These are phyloP conservation scores for Quercus variabilis DNA, from an alignment of 306 rosid species.

Conservation along the genomic window DNA sequence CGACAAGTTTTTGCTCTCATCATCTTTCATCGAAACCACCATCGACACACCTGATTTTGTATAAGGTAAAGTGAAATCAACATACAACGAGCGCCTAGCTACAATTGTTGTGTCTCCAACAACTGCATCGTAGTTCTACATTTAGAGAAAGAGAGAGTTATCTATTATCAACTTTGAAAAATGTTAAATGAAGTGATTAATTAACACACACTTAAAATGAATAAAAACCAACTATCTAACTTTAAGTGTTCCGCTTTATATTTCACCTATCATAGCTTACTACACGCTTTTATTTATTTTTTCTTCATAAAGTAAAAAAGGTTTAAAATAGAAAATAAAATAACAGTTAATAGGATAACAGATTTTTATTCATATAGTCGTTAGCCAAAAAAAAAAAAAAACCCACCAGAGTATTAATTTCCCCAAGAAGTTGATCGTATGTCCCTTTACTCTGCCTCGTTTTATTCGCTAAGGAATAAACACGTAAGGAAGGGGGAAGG, in stretches of 20 bases:
- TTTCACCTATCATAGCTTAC: no score
- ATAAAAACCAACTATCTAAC: no score
- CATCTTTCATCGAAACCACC: conserved; percentile 28
- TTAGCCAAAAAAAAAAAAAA: no score
- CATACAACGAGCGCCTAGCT: conserved; percentile 19
- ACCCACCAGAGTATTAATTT: conserved; percentile 16
- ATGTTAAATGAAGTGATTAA: neutral
- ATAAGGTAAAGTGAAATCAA: conserved; percentile 44
- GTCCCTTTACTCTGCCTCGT: conserved; percentile 7
- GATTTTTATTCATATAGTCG: no score
- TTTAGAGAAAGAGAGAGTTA: neutral
- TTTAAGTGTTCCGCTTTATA: no score
- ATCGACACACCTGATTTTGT: conserved; percentile 36
- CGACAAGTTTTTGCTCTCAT: conserved; percentile 25
- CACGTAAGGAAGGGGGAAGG: conserved; percentile 24
- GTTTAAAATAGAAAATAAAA: no score
- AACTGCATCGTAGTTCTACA: conserved; percentile 28
- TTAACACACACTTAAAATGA: neutral
- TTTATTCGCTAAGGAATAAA: neutral
- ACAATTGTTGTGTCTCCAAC: conserved; percentile 47
- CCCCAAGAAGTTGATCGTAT: conserved; percentile 14
- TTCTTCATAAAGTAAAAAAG: no score
- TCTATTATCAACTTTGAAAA: no score
- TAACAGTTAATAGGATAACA: no score
- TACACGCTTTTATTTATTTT: no score